Evolutionary conservation across 1,284 basidiomycete species (phyloP).

Genomic region (Irpex sp.): DNA sequence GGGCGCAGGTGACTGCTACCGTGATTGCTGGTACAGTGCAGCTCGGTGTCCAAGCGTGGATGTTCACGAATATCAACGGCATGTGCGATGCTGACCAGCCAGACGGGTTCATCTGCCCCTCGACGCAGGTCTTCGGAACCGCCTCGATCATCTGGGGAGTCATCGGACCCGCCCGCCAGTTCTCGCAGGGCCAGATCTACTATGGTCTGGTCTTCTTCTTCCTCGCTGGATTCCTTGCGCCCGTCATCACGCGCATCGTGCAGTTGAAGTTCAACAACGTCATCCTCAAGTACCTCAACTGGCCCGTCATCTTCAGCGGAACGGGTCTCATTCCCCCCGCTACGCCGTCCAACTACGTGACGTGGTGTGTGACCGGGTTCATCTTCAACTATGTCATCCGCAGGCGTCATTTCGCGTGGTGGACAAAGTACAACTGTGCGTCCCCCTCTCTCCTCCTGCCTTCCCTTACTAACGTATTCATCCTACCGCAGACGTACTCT

Average conservation of each 20-base stretch:
- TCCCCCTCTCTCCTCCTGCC: background rate
- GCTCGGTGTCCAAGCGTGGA: slow-evolving; percentile 47
- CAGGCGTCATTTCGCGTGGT: slow-evolving; percentile 47
- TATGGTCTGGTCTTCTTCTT: slow-evolving; percentile 50
- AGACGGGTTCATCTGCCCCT: slow-evolving; percentile 39
- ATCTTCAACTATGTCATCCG: slow-evolving; percentile 54
- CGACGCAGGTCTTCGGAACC: slow-evolving; percentile 38
- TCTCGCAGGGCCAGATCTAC: slow-evolving; percentile 38
- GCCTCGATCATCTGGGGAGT: slow-evolving; percentile 48
- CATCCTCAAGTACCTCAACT: slow-evolving; percentile 44
- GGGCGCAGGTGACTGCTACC: slow-evolving; percentile 45
- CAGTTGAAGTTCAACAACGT: slow-evolving; percentile 40
- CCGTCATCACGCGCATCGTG: slow-evolving; percentile 35
- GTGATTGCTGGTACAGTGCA: slow-evolving; percentile 44
- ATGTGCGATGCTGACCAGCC: slow-evolving; percentile 38
- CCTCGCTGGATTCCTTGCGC: slow-evolving; percentile 49
- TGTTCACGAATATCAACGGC: slow-evolving; percentile 46
- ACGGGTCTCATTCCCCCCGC: slow-evolving; percentile 50
- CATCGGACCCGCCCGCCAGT: slow-evolving; percentile 43
- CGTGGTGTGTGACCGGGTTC: slow-evolving; percentile 49
- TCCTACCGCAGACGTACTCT: slow-evolving; percentile 41
- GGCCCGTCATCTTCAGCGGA: slow-evolving; percentile 53
- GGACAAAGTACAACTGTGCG: slow-evolving; percentile 48
- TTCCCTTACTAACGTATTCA: background rate
- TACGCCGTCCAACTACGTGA: slow-evolving; percentile 41